Percentiles rank a stretch among this genome's conserved stretches.
Evolutionary conservation across 306 rosid genomes (phyloP).

Genomic region (Styphnolobium japonicum): DNA sequence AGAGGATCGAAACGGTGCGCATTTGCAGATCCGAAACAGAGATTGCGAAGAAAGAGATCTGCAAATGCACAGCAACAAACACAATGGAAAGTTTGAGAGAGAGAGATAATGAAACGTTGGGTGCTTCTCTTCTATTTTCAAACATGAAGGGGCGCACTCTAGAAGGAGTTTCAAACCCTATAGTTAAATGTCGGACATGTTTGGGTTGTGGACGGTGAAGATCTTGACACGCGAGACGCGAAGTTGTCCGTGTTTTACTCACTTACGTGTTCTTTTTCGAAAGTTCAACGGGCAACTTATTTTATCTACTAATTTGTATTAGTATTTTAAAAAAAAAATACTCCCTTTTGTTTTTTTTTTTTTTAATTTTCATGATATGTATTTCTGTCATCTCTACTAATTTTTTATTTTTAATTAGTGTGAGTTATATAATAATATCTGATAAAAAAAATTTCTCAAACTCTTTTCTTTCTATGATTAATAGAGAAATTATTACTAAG

Average conservation of each 20-base stretch:
- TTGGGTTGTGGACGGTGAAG: constrained; percentile 10
- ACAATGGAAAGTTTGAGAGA: background rate
- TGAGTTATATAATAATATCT: too few relatives aligned
- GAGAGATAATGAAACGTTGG: background rate
- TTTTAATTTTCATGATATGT: too few relatives aligned
- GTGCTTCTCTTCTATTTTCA: constrained; percentile 24
- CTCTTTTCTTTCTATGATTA: too few relatives aligned
- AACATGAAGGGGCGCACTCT: constrained; percentile 62
- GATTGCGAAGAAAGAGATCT: background rate
- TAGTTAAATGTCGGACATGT: constrained; percentile 31
- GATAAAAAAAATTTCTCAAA: too few relatives aligned
- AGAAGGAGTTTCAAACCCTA: constrained; percentile 53
- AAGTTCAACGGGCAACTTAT: constrained; percentile 26
- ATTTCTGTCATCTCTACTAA: too few relatives aligned
- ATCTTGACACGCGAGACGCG: constrained; percentile 17
- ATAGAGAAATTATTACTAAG: too few relatives aligned
- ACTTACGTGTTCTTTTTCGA: background rate
- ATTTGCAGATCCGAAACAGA: constrained; percentile 42
- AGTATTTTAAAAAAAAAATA: too few relatives aligned
- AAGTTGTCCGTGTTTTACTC: too few relatives aligned
- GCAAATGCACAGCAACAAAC: background rate
- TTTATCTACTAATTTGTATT: background rate
- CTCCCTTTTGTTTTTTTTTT: too few relatives aligned
- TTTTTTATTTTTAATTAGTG: too few relatives aligned
- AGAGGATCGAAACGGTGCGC: constrained; percentile 22